Conservation (phyloP, 176 grass and related monocot genomes). For the Echinochloa phyllopogon region DNA sequence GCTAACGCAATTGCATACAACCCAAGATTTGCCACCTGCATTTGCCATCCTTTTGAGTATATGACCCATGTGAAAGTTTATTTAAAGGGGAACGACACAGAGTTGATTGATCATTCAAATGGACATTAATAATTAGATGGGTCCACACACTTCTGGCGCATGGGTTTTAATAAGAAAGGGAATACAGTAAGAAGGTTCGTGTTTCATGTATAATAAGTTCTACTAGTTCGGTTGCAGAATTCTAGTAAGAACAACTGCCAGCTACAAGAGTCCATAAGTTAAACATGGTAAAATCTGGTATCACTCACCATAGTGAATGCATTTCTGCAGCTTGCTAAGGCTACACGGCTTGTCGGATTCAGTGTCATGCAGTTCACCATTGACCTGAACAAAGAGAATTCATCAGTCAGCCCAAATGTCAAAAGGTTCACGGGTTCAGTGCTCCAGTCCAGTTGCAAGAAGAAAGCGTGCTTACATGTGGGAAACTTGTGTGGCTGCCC, state of each 20-base stretch:
- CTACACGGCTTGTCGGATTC: constrained; percentile 70
- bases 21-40: constrained; percentile 75
- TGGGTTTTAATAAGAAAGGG: constrained; percentile 16
- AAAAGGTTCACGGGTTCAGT: background rate
- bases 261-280: background rate
- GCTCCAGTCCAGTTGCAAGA: background rate
- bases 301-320: constrained; percentile 70
- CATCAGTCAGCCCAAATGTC: background rate
- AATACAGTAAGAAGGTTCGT: background rate
- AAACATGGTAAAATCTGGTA: background rate
- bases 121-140: constrained; percentile 1
- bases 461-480: constrained; percentile 58
- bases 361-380: constrained; percentile 81
- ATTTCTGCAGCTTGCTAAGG: constrained; percentile 75
- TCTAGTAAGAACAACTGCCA: background rate
- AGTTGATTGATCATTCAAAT: background rate
- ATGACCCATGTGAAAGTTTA: constrained; percentile 11
- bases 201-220: background rate
- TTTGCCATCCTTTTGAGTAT: constrained; percentile 36
- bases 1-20: constrained; percentile 63
- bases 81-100: background rate
- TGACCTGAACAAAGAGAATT: constrained; percentile 49
- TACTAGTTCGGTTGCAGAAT: background rate
- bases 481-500: constrained; percentile 78
- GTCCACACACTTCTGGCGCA: background rate